Conservation (phyloP, 2,329 filamentous ascomycete species). For the Xylaria sp. region DNA sequence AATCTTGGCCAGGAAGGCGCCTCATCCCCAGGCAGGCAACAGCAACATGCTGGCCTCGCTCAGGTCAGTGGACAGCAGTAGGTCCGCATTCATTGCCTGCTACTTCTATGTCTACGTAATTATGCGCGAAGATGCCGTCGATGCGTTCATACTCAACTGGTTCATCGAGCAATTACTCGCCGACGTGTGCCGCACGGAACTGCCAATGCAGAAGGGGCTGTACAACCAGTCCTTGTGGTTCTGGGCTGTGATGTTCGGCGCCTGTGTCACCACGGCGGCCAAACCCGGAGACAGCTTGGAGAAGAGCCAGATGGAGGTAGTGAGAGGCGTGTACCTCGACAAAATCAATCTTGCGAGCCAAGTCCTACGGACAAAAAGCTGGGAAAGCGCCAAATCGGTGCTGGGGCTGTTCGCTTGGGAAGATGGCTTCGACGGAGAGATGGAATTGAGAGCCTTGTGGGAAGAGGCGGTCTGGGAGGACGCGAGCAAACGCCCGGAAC, state of each 20-base stretch:
- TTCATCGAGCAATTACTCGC: slow-evolving; percentile 49
- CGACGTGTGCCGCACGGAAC: slow-evolving; percentile 46
- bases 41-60: slow-evolving; percentile 21
- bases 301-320: slow-evolving; percentile 42
- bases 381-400: slow-evolving; percentile 43
- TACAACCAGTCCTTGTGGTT: slow-evolving; percentile 49
- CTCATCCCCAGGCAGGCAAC: slow-evolving; percentile 25
- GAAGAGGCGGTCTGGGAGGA: slow-evolving; percentile 42
- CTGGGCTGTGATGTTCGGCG: slow-evolving; percentile 50
- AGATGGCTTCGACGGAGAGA: slow-evolving; percentile 45
- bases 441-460: slow-evolving; percentile 45
- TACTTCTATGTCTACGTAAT: slow-evolving; percentile 52
- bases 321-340: slow-evolving; percentile 43
- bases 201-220: slow-evolving; percentile 43
- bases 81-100: slow-evolving; percentile 49
- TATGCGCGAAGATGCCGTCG: slow-evolving; percentile 45
- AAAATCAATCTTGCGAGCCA: slow-evolving; percentile 46
- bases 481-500: slow-evolving; percentile 21
- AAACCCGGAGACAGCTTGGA: slow-evolving; percentile 41
- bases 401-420: slow-evolving; percentile 45
- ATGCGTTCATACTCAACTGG: slow-evolving; percentile 49
- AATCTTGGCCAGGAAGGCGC: slow-evolving; percentile 31
- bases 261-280: slow-evolving; percentile 45
- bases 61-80: slow-evolving; percentile 41
- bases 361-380: slow-evolving; percentile 42